A percentile compares a stretch with the other conserved stretches of the same genome.
phyloP scores from a whole-genome alignment of 2,329 filamentous ascomycete species.

The Epichloe amarillans region DNA sequence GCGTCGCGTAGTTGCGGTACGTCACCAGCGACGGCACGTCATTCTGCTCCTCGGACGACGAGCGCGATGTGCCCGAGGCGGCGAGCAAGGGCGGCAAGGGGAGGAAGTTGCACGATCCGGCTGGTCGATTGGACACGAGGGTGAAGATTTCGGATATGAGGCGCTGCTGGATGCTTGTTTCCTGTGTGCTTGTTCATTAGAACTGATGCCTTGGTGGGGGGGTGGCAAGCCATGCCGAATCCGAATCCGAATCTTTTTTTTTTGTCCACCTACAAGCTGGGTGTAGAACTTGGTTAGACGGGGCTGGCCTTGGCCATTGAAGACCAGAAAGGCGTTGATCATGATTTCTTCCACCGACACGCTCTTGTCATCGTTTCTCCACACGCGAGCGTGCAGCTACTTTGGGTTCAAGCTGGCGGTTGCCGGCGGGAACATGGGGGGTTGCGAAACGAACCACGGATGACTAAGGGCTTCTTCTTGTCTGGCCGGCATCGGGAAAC shows the following conservation, averaged over 20 bases:
- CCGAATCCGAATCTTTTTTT: background rate
- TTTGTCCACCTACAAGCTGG: constrained; percentile 53
- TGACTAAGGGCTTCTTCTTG: too few relatives aligned
- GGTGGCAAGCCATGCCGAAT: background rate
- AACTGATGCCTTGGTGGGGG: background rate
- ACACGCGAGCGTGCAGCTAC: too few relatives aligned
- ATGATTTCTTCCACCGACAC: constrained; percentile 35
- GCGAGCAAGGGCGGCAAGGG: constrained; percentile 58
- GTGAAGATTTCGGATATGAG: constrained; percentile 96
- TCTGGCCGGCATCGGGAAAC: too few relatives aligned
- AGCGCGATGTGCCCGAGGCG: constrained; percentile 48
- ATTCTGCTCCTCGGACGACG: constrained; percentile 56
- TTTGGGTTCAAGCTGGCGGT: too few relatives aligned
- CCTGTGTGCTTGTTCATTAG: constrained; percentile 37
- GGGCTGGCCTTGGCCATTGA: constrained; percentile 96
- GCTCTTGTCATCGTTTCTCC: background rate
- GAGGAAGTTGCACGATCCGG: constrained; percentile 95
- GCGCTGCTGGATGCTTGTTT: constrained; percentile 92
- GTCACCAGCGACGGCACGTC: constrained; percentile 92
- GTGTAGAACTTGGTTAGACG: constrained; percentile 98
- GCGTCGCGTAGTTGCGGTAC: constrained; percentile 94
- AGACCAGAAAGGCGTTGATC: constrained; percentile 98
- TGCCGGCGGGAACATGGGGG: background rate
- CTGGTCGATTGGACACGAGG: constrained; percentile 79
- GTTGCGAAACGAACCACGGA: background rate